These are phyloP conservation scores for Amaranthus palmeri DNA, from an alignment of 148 eudicot species.

Conservation along the genomic window DNA sequence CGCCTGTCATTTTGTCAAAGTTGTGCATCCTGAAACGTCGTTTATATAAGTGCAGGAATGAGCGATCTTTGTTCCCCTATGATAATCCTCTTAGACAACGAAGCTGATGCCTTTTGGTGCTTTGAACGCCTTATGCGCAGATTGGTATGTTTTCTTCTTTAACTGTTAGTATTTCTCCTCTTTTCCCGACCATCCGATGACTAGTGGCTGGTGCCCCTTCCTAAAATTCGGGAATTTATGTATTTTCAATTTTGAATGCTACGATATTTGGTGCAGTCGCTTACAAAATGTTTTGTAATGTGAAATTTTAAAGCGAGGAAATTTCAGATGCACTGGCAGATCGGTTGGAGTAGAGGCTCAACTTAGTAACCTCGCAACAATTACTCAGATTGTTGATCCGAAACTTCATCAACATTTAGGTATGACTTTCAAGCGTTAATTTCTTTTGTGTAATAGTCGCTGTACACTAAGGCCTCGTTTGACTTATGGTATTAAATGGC, in stretches of 20 bases:
- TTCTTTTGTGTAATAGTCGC: background rate
- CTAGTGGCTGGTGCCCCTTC: background rate
- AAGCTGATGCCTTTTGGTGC: constrained; percentile 98
- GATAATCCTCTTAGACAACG: constrained; percentile 82
- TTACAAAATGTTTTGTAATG: constrained; percentile 32
- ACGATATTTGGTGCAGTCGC: constrained; percentile 18
- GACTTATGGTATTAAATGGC: too few relatives aligned
- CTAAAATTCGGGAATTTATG: background rate
- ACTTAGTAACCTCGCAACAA: constrained; percentile 70
- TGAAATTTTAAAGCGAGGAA: constrained; percentile 71
- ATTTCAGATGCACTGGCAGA: constrained; percentile 85
- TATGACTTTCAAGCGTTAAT: constrained; percentile 18
- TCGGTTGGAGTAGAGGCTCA: constrained; percentile 94
- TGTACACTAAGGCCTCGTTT: too few relatives aligned
- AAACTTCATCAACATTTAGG: constrained; percentile 98
- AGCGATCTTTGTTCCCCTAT: constrained; percentile 98
- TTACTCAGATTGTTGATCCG: constrained; percentile 92
- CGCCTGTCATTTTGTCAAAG: constrained; percentile 4
- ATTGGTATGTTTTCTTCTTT: constrained; percentile 47
- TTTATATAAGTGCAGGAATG: constrained; percentile 58
- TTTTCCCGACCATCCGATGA: too few relatives aligned
- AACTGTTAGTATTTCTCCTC: background rate
- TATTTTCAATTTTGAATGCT: background rate
- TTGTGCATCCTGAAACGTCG: constrained; percentile 14
- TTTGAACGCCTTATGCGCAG: constrained; percentile 95